Base-by-base conservation (phyloP, 306 rosid species). In the Psophocarpus tetragonolobus region DNA sequence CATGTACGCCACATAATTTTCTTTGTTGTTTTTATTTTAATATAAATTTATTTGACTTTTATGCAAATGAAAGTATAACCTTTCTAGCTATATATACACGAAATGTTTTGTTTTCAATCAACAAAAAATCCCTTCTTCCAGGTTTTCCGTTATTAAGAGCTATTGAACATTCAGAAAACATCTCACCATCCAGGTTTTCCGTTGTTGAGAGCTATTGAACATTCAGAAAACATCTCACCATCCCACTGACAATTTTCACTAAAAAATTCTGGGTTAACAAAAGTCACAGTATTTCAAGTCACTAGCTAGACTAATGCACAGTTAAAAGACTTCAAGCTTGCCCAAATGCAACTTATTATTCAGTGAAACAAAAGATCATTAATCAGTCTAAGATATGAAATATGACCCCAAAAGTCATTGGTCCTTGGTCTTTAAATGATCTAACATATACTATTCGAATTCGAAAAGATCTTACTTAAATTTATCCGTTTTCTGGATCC, bases 391-490 rank as follows among this genome's bases (percentile, higher is more conserved):
- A 38, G 18, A 69, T 58, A 58, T 44, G 45, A 38, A 13, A 69
- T 58, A 58, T 44, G 45, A 56, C 57, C 71, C 17, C 51, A 39
- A 63, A 65, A 26, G 48, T 54, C 73, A 68, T 41, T 71, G 33
- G 4, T 30, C 45, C 54, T 56, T 39, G 48, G 61, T 77, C 17
- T 4, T 81, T 73, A 33, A 27, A 47, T 56, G 44, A 68, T 56
- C n/a, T n/a, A n/a, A 80, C 62, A 75, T 85, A 77, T 71, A 9
- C 6, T 63, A 80, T 27, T 27, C 67, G 26, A 71, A 82, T 35
- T 8, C 8, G 45, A 71, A 65, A 75, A 17, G 60, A 35, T 64
- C 39, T 38, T 18, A 56, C 78, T 56, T 35, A 24, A 12, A 51
- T 57, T 51, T 61, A 68, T 42, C 48, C 27, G 0, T 51, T 51